phyloP scores from a whole-genome alignment of 768 basidiomycete genomes.

The Rhodotorula toruloides region DNA sequence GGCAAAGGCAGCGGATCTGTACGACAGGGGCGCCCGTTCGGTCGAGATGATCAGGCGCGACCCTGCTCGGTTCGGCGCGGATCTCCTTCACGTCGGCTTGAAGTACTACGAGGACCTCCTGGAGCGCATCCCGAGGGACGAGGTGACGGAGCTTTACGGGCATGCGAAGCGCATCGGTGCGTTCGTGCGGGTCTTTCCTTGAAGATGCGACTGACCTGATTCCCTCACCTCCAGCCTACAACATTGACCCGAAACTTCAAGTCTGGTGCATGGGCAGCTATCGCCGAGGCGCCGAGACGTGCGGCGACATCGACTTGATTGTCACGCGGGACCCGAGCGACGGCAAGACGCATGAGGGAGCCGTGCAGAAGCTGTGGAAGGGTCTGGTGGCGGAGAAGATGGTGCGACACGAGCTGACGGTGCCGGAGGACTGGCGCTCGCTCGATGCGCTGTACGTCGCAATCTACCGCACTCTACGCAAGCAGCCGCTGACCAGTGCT shows the following conservation, averaged over 20 bases:
- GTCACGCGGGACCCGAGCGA: slow-evolving; percentile 44
- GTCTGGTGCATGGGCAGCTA: slow-evolving; percentile 48
- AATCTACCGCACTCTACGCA: accelerated
- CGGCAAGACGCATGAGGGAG: slow-evolving; percentile 40
- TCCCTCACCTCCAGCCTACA: slow-evolving; percentile 18
- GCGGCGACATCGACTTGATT: slow-evolving; percentile 48
- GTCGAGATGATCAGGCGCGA: slow-evolving; percentile 5
- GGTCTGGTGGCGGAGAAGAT: slow-evolving; percentile 38
- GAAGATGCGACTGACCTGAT: background rate
- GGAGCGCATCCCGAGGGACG: slow-evolving; percentile 47
- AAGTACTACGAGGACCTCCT: slow-evolving; percentile 47
- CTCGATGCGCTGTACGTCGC: slow-evolving; percentile 1
- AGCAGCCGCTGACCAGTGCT: accelerated
- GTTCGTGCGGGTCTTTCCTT: background rate
- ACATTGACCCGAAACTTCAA: slow-evolving; percentile 43
- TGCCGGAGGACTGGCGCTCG: slow-evolving; percentile 12
- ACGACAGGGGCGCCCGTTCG: background rate
- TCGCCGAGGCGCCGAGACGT: slow-evolving; percentile 43
- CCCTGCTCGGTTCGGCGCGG: background rate
- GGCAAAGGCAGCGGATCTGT: background rate
- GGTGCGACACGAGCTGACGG: slow-evolving; percentile 41
- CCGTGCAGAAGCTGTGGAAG: slow-evolving; percentile 36
- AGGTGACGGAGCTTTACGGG: slow-evolving; percentile 44
- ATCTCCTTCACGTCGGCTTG: slow-evolving; percentile 45
- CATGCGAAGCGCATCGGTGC: background rate